Evolutionary conservation across 2,329 filamentous ascomycete genomes (phyloP), one percentile per base, ranked within the genome.

Genomic region (Pseudogymnoascus sp.): DNA sequence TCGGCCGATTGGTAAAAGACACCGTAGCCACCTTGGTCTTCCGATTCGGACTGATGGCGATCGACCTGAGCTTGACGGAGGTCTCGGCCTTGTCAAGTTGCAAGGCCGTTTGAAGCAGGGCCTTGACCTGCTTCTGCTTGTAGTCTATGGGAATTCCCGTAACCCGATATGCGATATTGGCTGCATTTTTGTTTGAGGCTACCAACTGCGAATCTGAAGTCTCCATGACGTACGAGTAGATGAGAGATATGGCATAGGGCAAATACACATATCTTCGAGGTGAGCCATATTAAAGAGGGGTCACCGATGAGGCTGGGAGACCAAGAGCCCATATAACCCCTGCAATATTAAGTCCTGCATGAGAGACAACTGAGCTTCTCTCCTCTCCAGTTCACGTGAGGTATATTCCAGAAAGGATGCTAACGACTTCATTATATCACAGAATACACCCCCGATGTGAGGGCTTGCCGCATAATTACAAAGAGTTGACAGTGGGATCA

Each of bases 51-150:
- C 41, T 30, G n/a, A 52, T 52, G 2, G 41, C 41, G n/a, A 52
- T 52, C 23, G 41, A 52, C 41, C 23, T 30, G 23, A 52, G 23
- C 12, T 30, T 52, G 41, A 12, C 41, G 8, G 23, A 18, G 41
- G 18, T 18, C n/a, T 26, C 41, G 30, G 41, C 41, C 41, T 52
- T 30, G 41, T 52, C 41, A 52, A 52, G 41, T 30, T 52, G 23
- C 41, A 52, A 30, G 23, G 7, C 23, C 5, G 41, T 30, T 52
- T 52, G 41, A 5, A 30, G 23, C 3, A 52, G 23, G n/a, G 23
- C n/a, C n/a, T 52, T 52, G 41, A 52, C n/a, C 9, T 52, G 23
- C 41, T 52, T 52, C 41, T 52, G 41, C n/a, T 30, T 52, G 41
- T 52, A 52, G n/a, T 30, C 41, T 52, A 52, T 52, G 18, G 41